phyloP scores from a whole-genome alignment of 2,329 filamentous ascomycete species.

The Monosporascus sp. region DNA sequence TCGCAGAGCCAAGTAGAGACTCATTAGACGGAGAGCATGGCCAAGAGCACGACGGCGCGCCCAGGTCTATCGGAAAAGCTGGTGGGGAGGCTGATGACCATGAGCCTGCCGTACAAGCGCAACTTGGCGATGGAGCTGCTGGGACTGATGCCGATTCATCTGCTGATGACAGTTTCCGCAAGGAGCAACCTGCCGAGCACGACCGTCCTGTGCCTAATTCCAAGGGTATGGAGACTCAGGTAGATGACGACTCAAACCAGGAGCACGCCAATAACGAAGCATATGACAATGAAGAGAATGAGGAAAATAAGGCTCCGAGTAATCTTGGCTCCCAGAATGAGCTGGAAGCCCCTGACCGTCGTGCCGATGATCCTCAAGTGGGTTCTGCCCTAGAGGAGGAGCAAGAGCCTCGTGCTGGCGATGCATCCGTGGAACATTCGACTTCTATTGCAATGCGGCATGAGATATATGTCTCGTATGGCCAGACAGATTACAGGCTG shows the following conservation, averaged over 20 bases:
- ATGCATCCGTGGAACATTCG: slow-evolving; percentile 9
- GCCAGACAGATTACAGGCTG: slow-evolving; percentile 25
- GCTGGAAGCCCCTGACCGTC: slow-evolving; percentile 3
- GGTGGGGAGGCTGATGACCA: slow-evolving; percentile 2
- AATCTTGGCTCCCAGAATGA: not conserved
- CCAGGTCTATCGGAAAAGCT: not conserved
- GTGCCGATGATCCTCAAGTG: slow-evolving; percentile 2
- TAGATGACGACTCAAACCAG: slow-evolving; percentile 13
- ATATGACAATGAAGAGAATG: slow-evolving; percentile 4
- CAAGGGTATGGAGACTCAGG: slow-evolving; percentile 11
- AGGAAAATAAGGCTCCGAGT: slow-evolving; percentile 4
- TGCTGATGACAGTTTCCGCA: slow-evolving; percentile 1
- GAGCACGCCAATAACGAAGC: slow-evolving; percentile 15
- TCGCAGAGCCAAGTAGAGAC: slow-evolving; percentile 1
- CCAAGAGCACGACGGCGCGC: not conserved
- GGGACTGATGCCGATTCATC: slow-evolving; percentile 3
- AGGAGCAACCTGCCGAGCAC: slow-evolving; percentile 2
- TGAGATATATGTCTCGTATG: slow-evolving; percentile 25
- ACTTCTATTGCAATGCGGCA: slow-evolving; percentile 19
- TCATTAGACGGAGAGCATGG: not conserved
- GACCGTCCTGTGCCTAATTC: not conserved
- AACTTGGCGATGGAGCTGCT: slow-evolving; percentile 3
- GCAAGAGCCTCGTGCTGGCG: not conserved
- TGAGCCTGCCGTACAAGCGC: slow-evolving; percentile 1
- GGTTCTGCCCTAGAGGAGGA: not conserved